phyloP scores from a whole-genome alignment of 768 basidiomycete species.

The Psilocybe cyanescens region DNA sequence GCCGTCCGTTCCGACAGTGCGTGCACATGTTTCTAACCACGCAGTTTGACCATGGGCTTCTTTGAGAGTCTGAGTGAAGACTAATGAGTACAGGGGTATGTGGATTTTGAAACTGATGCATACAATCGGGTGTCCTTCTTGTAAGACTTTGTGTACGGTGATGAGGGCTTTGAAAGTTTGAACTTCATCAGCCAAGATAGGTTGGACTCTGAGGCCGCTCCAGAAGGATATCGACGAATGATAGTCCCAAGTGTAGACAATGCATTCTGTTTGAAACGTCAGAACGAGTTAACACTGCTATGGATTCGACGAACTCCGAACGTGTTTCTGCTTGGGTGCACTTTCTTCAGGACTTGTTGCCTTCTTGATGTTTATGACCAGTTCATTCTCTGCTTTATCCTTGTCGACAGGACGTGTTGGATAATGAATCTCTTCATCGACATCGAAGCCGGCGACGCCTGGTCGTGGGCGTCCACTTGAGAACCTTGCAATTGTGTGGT shows the following conservation, averaged over 20 bases:
- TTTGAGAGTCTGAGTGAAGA: slow-evolving; percentile 75
- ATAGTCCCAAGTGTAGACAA: slow-evolving; percentile 99
- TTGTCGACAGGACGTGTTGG: slow-evolving; percentile 98
- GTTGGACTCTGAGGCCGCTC: slow-evolving; percentile 96
- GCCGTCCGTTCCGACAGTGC: slow-evolving; percentile 82
- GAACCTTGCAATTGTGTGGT: slow-evolving; percentile 35
- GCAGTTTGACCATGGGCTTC: slow-evolving; percentile 97
- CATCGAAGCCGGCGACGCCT: slow-evolving; percentile 54
- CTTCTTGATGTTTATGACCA: slow-evolving; percentile 96
- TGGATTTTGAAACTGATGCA: slow-evolving; percentile 21
- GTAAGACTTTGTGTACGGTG: slow-evolving; percentile 95
- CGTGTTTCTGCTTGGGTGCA: slow-evolving; percentile 99
- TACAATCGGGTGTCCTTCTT: slow-evolving; percentile 96
- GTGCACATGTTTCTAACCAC: slow-evolving; percentile 96
- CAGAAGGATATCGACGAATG: slow-evolving; percentile 98
- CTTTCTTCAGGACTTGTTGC: slow-evolving; percentile 94
- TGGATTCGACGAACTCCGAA: slow-evolving; percentile 69
- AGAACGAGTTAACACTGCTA: not conserved
- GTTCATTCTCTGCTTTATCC: slow-evolving; percentile 95
- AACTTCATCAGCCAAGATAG: slow-evolving; percentile 95
- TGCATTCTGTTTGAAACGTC: slow-evolving; percentile 69
- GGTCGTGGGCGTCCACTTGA: slow-evolving; percentile 33
- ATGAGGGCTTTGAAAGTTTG: slow-evolving; percentile 99
- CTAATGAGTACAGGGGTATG: slow-evolving; percentile 6
- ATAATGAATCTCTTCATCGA: slow-evolving; percentile 87